Evolutionary conservation across 129 eudicot genomes (phyloP).

Genomic region (Kitagawia praeruptora): DNA sequence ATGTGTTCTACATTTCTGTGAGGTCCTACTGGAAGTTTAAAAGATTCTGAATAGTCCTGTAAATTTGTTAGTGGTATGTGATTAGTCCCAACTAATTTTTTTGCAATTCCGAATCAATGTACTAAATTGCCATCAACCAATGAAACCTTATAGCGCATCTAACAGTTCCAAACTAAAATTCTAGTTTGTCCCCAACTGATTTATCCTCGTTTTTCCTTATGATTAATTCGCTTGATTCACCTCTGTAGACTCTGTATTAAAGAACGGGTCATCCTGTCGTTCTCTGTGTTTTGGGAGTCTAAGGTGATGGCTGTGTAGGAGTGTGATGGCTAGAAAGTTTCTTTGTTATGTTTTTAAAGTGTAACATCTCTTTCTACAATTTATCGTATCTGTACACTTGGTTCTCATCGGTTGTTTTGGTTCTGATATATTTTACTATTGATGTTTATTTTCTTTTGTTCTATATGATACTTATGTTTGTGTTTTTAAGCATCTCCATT

Average conservation of each 20-base stretch:
- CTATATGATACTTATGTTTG: not conserved
- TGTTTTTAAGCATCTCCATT: not conserved
- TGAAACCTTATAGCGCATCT: not conserved
- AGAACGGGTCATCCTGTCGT: no score
- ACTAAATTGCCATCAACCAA: not conserved
- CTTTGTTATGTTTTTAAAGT: not conserved
- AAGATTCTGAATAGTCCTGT: not conserved
- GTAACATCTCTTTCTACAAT: not conserved
- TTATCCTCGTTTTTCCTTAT: not conserved
- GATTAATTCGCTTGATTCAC: not conserved
- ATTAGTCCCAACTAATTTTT: not conserved
- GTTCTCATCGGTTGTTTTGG: not conserved
- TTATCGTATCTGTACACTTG: not conserved
- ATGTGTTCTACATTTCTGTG: not conserved
- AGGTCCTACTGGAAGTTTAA: not conserved
- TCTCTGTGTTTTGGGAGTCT: not conserved
- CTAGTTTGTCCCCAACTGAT: not conserved
- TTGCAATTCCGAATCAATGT: not conserved
- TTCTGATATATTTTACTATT: not conserved
- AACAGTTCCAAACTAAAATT: not conserved
- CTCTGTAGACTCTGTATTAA: not conserved
- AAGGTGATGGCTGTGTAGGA: not conserved
- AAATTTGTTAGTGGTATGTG: not conserved
- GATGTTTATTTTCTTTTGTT: not conserved
- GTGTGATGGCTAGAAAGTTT: not conserved